Evolutionary conservation across 139 green algal genomes (phyloP).

Genomic region (Spirogloea muscicola): DNA sequence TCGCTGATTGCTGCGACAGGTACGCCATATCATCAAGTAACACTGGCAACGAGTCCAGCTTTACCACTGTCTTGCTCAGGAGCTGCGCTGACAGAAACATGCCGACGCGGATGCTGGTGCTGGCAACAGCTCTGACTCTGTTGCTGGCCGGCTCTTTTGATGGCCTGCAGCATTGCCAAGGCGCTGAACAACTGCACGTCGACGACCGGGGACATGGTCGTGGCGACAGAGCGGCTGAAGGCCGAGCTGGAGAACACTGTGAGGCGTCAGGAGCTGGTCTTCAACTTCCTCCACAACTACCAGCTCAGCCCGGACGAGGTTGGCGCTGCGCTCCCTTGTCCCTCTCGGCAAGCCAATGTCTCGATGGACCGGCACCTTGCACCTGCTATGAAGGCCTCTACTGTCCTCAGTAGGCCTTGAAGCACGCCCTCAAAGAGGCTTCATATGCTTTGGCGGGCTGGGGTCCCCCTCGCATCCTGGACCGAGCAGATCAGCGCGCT

Average conservation of each 20-base stretch:
- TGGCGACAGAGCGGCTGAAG: conserved; percentile 41
- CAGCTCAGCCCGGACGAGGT: conserved; percentile 79
- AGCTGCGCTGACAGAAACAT: too few species aligned
- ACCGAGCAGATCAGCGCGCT: conserved; percentile 39
- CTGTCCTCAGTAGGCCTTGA: too few species aligned
- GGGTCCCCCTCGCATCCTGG: too few species aligned
- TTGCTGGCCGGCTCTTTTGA: background rate
- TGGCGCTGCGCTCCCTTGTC: too few species aligned
- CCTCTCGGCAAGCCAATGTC: too few species aligned
- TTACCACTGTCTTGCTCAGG: too few species aligned
- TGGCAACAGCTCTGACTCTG: background rate
- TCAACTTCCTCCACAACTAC: conserved; percentile 86
- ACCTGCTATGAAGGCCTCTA: too few species aligned
- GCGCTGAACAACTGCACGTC: conserved; percentile 25
- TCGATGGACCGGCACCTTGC: too few species aligned
- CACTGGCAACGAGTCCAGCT: too few species aligned
- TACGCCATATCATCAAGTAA: too few species aligned
- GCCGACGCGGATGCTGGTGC: background rate
- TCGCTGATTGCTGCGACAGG: conserved; percentile 63
- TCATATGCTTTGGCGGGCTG: too few species aligned
- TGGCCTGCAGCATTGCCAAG: conserved; percentile 13
- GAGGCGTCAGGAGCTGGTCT: conserved; percentile 55
- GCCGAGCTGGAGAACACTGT: conserved; percentile 37
- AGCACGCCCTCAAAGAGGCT: too few species aligned
- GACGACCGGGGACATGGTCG: conserved; percentile 39